Base-by-base conservation (phyloP, 129 eudicot species). In the Silybum marianum region DNA sequence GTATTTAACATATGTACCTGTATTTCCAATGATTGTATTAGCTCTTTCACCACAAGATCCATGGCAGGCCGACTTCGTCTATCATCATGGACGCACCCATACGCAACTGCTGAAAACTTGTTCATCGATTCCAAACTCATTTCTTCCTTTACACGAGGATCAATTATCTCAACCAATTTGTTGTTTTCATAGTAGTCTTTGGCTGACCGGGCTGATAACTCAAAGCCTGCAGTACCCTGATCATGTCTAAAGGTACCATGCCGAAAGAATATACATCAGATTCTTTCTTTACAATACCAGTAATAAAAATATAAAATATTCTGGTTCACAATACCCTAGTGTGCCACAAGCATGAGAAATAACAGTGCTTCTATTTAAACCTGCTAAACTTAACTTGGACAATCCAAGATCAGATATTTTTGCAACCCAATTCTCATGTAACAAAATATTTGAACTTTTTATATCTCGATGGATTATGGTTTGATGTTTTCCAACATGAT, bases 181-280 rank as follows among this genome's bases (percentile, higher is more conserved):
- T 38, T 39, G 1, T 38, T 48, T 72, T 72, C 54, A 14, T 39
- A 39, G n/a, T 25, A 39, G 1, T 38, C 24, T 39, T 32, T 48
- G 44, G 60, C 76, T 9, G 22, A 39, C 21, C 63, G 1, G 19
- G 60, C 26, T 19, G 76, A 22, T 48, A 72, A 72, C 44, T 9
- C 21, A 22, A 48, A 60, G 16, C 58, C 24, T 39, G 18, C 22
- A 16, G 18, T 32, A 0, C 36, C 36, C 36, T 32, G 36, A 32
- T 4, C 63, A 51, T 51, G 63, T 51, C 21, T 51, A 2, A 3
- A 6, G 7, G 63, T 14, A 72, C 76, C 9, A 87, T 79, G 0
- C 86, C 86, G 12, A 82, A 86, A 4, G 86, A 74, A 38, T 82
- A 86, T 54, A 86, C 78, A 38, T 86, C 84, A 0, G 83, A 82